Evolutionary conservation across 2,329 filamentous ascomycete genomes (phyloP).

Genomic region (Fusarium palustre): DNA sequence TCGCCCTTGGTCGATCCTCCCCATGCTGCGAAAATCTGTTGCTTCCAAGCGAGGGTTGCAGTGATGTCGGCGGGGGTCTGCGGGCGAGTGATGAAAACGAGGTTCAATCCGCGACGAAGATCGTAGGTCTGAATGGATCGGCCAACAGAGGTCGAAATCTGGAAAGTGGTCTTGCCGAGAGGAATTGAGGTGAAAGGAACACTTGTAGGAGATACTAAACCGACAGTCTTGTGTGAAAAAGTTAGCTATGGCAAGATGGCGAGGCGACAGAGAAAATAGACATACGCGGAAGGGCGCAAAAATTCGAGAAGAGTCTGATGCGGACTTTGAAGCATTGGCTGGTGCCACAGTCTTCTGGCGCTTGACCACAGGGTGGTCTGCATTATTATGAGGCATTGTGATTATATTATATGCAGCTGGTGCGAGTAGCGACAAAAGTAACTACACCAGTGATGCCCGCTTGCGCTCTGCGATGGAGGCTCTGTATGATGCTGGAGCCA

Average conservation of each 20-base stretch:
- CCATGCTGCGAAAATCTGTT: conserved; percentile 91
- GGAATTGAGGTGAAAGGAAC: conserved; percentile 92
- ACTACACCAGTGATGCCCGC: conserved; percentile 24
- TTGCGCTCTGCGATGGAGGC: conserved; percentile 37
- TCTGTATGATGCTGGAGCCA: conserved; percentile 37
- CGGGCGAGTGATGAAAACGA: conserved; percentile 92
- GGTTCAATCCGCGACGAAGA: conserved; percentile 85
- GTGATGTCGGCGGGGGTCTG: conserved; percentile 89
- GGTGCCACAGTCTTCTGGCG: conserved; percentile 71
- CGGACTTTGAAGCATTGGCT: conserved; percentile 52
- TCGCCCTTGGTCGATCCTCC: conserved; percentile 68
- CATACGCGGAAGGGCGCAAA: conserved; percentile 93
- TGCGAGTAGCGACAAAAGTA: conserved; percentile 7
- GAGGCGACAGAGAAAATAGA: conserved; percentile 14
- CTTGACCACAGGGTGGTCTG: conserved; percentile 76
- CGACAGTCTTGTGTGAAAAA: conserved; percentile 75
- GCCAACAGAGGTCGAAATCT: conserved; percentile 95
- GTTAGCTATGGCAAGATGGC: background rate
- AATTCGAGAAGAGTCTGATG: conserved; percentile 75
- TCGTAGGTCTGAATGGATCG: conserved; percentile 95
- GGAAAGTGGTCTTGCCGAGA: conserved; percentile 93
- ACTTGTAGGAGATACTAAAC: conserved; percentile 88
- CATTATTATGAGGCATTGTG: conserved; percentile 68
- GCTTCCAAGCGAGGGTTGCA: conserved; percentile 87
- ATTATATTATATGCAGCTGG: conserved; percentile 20